A percentile compares a stretch with the other conserved stretches of the same genome.
phyloP scores from a whole-genome alignment of 257 asterid genomes.

The Thymus mandschuricus region DNA sequence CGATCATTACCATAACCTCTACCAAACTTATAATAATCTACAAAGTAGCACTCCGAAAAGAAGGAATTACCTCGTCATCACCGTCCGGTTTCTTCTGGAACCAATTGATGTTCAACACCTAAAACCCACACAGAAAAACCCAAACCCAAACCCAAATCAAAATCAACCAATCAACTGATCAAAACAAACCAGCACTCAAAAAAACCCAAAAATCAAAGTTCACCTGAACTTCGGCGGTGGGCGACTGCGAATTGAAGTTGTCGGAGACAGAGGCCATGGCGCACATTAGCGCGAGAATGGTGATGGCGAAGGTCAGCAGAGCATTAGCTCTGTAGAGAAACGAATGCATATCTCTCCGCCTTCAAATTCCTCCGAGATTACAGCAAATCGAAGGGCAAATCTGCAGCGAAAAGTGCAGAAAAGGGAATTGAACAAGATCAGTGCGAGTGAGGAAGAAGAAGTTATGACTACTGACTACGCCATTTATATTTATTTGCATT shows the following conservation, averaged over 20 bases:
- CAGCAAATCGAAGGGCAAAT: conserved; percentile 19
- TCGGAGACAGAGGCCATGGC: conserved; percentile 89
- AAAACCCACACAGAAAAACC: conserved; percentile 16
- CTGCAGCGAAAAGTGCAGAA: conserved; percentile 23
- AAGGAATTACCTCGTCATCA: conserved; percentile 68
- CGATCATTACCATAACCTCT: conserved; percentile 1
- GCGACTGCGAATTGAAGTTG: conserved; percentile 73
- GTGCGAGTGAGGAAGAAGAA: conserved; percentile 7
- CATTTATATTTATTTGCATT: conserved; percentile 11
- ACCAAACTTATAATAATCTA: neutral
- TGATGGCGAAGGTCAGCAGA: conserved; percentile 69
- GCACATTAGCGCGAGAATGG: conserved; percentile 88
- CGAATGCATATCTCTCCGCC: conserved; percentile 63
- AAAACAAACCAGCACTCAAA: neutral
- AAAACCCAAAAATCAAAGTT: neutral
- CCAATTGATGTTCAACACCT: conserved; percentile 89
- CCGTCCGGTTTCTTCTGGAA: conserved; percentile 93
- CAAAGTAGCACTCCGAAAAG: conserved; percentile 3
- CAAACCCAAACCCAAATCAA: neutral
- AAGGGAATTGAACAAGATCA: conserved; percentile 24
- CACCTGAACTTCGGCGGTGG: conserved; percentile 81
- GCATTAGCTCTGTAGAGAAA: conserved; percentile 84
- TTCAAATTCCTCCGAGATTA: conserved; percentile 18
- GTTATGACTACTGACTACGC: conserved; percentile 26
- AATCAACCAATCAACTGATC: conserved; percentile 19